Evolutionary conservation across 768 basidiomycete genomes (phyloP).

Genomic region (Cyathus striatus): DNA sequence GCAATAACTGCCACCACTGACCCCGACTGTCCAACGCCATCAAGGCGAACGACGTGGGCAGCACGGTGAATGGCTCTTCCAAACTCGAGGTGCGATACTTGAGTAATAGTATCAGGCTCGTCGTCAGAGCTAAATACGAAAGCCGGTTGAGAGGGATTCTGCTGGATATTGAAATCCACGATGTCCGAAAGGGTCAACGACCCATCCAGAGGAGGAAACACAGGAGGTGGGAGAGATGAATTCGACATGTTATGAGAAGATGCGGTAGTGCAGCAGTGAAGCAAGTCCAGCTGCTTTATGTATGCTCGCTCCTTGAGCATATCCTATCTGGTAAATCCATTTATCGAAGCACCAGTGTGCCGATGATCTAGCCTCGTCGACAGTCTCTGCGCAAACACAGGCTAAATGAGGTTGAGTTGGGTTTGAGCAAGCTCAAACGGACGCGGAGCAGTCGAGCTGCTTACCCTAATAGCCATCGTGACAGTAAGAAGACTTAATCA

Average conservation of each 20-base stretch:
- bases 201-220: slow-evolving; percentile 22
- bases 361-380: too few relatives aligned
- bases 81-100: slow-evolving; percentile 37
- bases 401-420: too few relatives aligned
- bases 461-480: too few relatives aligned
- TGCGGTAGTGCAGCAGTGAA: not conserved
- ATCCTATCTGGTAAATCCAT: too few relatives aligned
- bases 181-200: slow-evolving; percentile 25
- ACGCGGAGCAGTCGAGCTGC: too few relatives aligned
- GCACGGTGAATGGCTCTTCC: slow-evolving; percentile 37
- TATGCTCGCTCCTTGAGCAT: too few relatives aligned
- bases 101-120: slow-evolving; percentile 9
- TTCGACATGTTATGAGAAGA: not conserved
- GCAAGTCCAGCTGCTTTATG: not conserved
- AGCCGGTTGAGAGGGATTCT: slow-evolving; percentile 23
- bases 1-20: slow-evolving; percentile 31
- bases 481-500: too few relatives aligned
- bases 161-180: slow-evolving; percentile 25
- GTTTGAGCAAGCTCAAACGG: too few relatives aligned
- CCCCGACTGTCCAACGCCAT: slow-evolving; percentile 20
- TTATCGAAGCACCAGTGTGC: too few relatives aligned
- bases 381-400: too few relatives aligned
- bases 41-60: slow-evolving; percentile 32
- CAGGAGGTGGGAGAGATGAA: not conserved
- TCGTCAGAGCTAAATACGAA: slow-evolving; percentile 22